These are phyloP conservation scores for Xylaria sp. DNA, from an alignment of 2,329 filamentous ascomycete genomes.

Conservation along the genomic window DNA sequence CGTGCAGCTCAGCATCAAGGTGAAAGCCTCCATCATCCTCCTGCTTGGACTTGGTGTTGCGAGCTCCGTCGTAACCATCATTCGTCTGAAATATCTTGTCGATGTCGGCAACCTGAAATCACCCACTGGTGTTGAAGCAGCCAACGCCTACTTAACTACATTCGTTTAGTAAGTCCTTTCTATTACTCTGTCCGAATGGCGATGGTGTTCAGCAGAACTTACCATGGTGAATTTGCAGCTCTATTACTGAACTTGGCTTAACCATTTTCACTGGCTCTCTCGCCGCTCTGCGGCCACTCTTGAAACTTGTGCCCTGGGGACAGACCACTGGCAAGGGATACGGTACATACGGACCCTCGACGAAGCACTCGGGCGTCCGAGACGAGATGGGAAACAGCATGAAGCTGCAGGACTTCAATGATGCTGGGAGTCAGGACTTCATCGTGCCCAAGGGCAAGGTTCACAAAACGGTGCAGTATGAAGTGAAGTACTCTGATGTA, in stretches of 20 bases:
- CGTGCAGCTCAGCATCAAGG: constrained; percentile 36
- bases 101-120: constrained; percentile 34
- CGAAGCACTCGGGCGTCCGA: constrained; percentile 33
- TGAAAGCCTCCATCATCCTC: constrained; percentile 38
- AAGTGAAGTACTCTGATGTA: constrained; percentile 39
- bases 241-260: constrained; percentile 39
- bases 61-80: constrained; percentile 39
- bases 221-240: constrained; percentile 29
- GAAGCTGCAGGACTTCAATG: constrained; percentile 41
- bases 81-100: constrained; percentile 39
- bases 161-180: constrained; percentile 40
- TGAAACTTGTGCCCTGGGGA: constrained; percentile 38
- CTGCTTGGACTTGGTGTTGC: constrained; percentile 39
- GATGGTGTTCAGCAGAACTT: constrained; percentile 12
- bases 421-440: constrained; percentile 38
- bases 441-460: constrained; percentile 40
- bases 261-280: constrained; percentile 39
- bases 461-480: constrained; percentile 39
- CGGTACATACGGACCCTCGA: constrained; percentile 30
- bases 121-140: constrained; percentile 38
- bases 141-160: constrained; percentile 39
- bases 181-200: not conserved
- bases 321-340: constrained; percentile 36
- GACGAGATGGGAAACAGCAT: constrained; percentile 40
- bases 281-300: constrained; percentile 37